Percentiles rank a stretch among this genome's conserved stretches.
phyloP scores from a whole-genome alignment of 2,329 filamentous ascomycete genomes.

The Fusarium sp. region DNA sequence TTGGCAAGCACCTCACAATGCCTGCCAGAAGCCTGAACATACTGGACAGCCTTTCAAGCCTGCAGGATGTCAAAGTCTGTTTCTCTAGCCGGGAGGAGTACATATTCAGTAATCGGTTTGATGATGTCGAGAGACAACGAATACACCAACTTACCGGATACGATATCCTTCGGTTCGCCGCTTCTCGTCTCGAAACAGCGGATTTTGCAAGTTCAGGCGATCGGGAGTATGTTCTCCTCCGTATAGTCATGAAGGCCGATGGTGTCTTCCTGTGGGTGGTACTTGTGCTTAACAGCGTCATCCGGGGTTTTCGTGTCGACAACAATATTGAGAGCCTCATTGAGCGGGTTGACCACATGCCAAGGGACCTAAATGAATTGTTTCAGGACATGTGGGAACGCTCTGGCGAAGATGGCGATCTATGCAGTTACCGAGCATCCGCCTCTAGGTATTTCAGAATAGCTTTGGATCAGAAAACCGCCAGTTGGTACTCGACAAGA shows the following conservation, averaged over 20 bases:
- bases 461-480: too few species aligned
- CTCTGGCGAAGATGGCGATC: background rate
- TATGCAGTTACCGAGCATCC: background rate
- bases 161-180: background rate
- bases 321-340: background rate
- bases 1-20: background rate
- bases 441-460: background rate
- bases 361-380: background rate
- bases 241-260: background rate
- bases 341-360: background rate
- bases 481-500: too few species aligned
- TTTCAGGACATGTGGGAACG: background rate
- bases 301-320: rapidly evolving
- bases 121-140: rapidly evolving
- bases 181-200: too few species aligned
- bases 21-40: rapidly evolving
- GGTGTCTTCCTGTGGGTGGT: background rate
- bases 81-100: background rate
- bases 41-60: background rate
- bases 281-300: background rate
- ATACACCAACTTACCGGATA: background rate
- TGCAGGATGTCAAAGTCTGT: background rate
- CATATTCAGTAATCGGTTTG: background rate
- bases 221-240: too few species aligned
- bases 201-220: too few species aligned